Conservation (phyloP, 805 yeast species). For the Monosporozyma solicola region DNA sequence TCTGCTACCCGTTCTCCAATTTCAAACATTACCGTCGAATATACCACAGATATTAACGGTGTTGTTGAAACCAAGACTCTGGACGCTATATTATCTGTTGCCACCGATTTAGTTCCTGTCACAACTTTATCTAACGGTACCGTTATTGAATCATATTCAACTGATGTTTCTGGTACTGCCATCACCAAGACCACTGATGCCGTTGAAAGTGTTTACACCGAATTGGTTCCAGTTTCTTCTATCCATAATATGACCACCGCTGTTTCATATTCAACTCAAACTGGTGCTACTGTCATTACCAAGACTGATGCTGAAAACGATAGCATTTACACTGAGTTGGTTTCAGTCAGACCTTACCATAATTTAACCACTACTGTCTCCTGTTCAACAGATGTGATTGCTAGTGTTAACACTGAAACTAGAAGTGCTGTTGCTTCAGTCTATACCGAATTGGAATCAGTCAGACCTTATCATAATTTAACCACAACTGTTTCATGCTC, state of each 20-base stretch:
- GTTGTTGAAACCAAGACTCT: slow-evolving; percentile 14
- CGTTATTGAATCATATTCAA: neutral
- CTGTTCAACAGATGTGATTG: neutral
- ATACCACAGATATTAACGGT: neutral
- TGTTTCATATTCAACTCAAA: neutral
- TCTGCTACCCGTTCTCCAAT: neutral
- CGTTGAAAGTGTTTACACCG: neutral
- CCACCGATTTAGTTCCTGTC: slow-evolving; percentile 23
- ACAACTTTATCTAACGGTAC: neutral
- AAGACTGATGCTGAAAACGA: neutral
- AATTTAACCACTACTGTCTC: neutral
- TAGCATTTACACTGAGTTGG: neutral
- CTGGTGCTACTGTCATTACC: neutral
- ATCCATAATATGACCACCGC: slow-evolving; percentile 1
- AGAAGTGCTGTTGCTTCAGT: neutral
- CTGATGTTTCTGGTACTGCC: neutral
- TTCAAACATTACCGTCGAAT: neutral
- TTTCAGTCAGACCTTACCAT: neutral
- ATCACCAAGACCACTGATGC: neutral
- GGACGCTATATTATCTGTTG: slow-evolving; percentile 12
- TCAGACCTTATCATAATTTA: neutral
- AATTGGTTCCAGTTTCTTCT: slow-evolving; percentile 1
- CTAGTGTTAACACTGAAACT: neutral
- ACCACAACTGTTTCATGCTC: slow-evolving; percentile 1
- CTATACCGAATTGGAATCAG: neutral